Base-by-base conservation (phyloP, 73 alveolate species). In the Effrenium voratum region DNA sequence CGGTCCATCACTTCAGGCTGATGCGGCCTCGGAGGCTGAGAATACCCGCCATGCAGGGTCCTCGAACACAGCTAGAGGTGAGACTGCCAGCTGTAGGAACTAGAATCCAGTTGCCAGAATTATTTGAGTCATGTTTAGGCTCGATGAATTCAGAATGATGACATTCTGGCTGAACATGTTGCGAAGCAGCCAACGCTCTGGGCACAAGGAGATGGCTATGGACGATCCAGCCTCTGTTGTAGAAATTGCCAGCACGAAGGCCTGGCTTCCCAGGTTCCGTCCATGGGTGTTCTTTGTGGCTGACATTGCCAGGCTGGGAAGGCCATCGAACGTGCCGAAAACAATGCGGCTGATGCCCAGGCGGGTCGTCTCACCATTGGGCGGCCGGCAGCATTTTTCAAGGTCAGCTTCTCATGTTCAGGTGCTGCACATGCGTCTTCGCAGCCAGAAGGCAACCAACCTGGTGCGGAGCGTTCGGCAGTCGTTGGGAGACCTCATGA, bases 191-290 rank as follows among this genome's bases (percentile, higher is more conserved):
- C n/a, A n/a, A n/a, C n/a, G n/a, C n/a, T n/a, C n/a, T n/a, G n/a
- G 38, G 60, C 36, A 44, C 77, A 0, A 90, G 87, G 97, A 90
- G 73, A 49, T 90, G 97, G 97, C 97, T 15, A 5, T 90, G 55
- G 97, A 75, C 36, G 97, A 90, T 70, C 97, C 97, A 5, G 97
- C 97, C 1, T 90, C 97, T 44, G 97, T 90, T 49, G 97, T 90
- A 52, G 97, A 90, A 87, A 90, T 70, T 19, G 97, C 97, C 86
- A 90, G 97, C 55, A 46, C 66, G 81, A 90, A 90, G 97, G 95
- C 52, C 43, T 28, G 60, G n/a, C 49, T 79, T 45, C 66, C 38
- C 30, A 45, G 45, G 4, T 24, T 40, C 68, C 40, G 4, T 68
- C 44, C 16, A 30, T 19, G 46, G 15, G 16, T 19, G 6, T 28